Conservation (phyloP, 1,284 basidiomycete genomes). For the Cutaneotrichosporon sp. region DNA sequence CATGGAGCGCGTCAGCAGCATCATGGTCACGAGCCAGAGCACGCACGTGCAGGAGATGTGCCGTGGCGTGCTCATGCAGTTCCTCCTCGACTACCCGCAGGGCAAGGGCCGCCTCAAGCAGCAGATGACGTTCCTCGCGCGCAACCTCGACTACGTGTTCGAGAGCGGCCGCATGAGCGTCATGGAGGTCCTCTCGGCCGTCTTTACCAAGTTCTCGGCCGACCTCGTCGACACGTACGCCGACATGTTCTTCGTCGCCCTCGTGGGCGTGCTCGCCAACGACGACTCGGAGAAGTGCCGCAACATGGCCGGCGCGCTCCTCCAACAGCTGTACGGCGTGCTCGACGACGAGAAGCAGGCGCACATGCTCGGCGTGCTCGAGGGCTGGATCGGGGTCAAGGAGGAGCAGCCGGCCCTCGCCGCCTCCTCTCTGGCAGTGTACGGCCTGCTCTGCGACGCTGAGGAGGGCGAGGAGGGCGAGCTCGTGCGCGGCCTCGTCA, state of each 20-base stretch:
- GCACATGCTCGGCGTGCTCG: constrained; percentile 65
- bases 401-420: constrained; percentile 38
- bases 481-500: constrained; percentile 55
- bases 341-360: constrained; percentile 64
- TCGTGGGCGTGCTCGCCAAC: constrained; percentile 92
- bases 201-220: constrained; percentile 82
- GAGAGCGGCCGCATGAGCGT: constrained; percentile 90
- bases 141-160: constrained; percentile 88
- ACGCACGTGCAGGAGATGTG: constrained; percentile 88
- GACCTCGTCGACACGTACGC: constrained; percentile 76
- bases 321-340: constrained; percentile 72
- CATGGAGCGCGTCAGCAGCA: constrained; percentile 92
- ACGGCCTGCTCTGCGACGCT: constrained; percentile 67
- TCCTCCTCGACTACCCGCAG: constrained; percentile 97
- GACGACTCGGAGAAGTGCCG: constrained; percentile 88
- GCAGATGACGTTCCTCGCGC: constrained; percentile 89
- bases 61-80: constrained; percentile 85
- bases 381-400: constrained; percentile 65
- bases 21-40: constrained; percentile 93
- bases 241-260: constrained; percentile 86
- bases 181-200: constrained; percentile 81
- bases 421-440: constrained; percentile 65
- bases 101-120: constrained; percentile 85
- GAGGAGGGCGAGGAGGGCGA: constrained; percentile 64
- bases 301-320: constrained; percentile 78